Base-by-base conservation (phyloP, 75 land plant species). In the Azolla pinnata region DNA sequence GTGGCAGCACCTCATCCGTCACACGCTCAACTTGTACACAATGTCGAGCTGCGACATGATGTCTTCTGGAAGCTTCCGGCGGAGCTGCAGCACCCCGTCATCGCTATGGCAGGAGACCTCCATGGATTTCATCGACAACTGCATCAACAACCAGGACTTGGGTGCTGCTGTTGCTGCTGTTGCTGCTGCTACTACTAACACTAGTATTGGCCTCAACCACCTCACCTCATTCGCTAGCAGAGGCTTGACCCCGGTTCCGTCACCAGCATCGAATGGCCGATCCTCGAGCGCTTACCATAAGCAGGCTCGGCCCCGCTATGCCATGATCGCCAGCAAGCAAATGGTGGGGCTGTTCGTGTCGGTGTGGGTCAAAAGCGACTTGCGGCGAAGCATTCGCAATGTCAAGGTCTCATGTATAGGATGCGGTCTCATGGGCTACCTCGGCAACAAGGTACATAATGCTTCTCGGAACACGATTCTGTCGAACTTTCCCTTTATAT, bases 401-500 rank as follows among this genome's bases (percentile, higher is more conserved):
- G 62, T 89, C 57, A 93, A 89, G 70, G 90, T 93, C 7, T 85
- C 90, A 24, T 79, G 85, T 60, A 82, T 93, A 66, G 98, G 98
- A 5, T 57, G 90, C 38, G 98, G 98, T 18, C 65, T 93, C 29
- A 88, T 93, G 98, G 96, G 86, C 34, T 93, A 83, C 57, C 87
- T 88, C 24, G 90, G 98, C 24, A 93, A 93, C 70, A 93, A 93
- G 90, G 98, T 93, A 29, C n/a, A n/a, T n/a, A n/a, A n/a, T n/a
- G n/a, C n/a, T n/a, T n/a, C n/a, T n/a, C n/a, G n/a, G n/a, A n/a
- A n/a, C n/a, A n/a, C n/a, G n/a, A n/a, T n/a, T n/a, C n/a, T n/a
- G n/a, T n/a, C n/a, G n/a, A n/a, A n/a, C n/a, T n/a, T n/a, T n/a
- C n/a, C n/a, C n/a, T n/a, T n/a, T n/a, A n/a, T n/a, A n/a, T n/a